These are phyloP conservation scores for Stentor coeruleus DNA, from an alignment of 73 alveolate genomes.

Conservation along the genomic window DNA sequence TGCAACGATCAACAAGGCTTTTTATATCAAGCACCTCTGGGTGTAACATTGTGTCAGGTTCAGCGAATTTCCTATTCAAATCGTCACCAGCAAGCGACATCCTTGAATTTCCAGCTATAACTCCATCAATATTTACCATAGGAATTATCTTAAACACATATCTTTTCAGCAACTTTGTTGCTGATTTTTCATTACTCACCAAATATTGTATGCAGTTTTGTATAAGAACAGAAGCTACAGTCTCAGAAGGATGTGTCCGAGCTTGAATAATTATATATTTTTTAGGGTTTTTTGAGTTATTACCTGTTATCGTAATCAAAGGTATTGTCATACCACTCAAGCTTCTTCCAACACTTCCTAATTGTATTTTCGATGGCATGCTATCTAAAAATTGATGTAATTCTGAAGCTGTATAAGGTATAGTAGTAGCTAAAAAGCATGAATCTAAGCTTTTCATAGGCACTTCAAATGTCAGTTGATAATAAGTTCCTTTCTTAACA, in stretches of 20 bases:
- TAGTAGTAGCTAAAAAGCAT: conserved; percentile 61
- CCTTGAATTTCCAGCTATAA: conserved; percentile 72
- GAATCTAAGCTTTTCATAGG: conserved; percentile 64
- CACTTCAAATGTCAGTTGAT: conserved; percentile 50
- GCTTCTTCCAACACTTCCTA: conserved; percentile 49
- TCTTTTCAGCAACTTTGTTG: conserved; percentile 51
- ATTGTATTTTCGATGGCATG: background rate
- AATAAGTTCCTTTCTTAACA: conserved; percentile 20
- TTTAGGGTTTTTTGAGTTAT: conserved; percentile 33
- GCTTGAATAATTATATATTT: conserved; percentile 52
- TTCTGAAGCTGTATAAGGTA: conserved; percentile 69
- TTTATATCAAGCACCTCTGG: conserved; percentile 50
- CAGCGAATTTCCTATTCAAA: conserved; percentile 59
- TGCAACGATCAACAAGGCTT: conserved; percentile 41
- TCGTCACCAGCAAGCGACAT: conserved; percentile 61
- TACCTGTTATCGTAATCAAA: conserved; percentile 41
- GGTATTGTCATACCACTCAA: conserved; percentile 59
- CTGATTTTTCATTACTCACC: conserved; percentile 33
- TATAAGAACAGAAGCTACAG: conserved; percentile 71
- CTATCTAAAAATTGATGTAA: conserved; percentile 46
- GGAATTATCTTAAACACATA: conserved; percentile 82
- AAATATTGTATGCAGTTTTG: conserved; percentile 66
- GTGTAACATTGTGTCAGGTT: conserved; percentile 42
- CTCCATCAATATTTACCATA: conserved; percentile 88
- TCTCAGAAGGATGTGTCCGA: conserved; percentile 89